phyloP scores from a whole-genome alignment of 148 eudicot species.

The Arbutus unedo region DNA sequence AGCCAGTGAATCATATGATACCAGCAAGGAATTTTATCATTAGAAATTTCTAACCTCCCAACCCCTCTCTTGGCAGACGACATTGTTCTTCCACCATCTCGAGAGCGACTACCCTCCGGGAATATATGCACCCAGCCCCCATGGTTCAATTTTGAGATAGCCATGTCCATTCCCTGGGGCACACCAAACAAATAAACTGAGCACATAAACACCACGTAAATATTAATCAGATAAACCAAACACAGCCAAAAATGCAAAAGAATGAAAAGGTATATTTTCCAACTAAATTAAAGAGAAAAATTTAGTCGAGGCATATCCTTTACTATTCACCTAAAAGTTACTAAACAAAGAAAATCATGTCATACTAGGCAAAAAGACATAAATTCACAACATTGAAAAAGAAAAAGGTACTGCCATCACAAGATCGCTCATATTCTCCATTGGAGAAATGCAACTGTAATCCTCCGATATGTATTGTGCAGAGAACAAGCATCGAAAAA shows the following conservation, averaged over 20 bases:
- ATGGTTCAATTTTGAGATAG: conserved; percentile 72
- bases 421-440: background rate
- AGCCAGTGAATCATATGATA: background rate
- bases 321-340: background rate
- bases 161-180: conserved; percentile 85
- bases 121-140: conserved; percentile 99
- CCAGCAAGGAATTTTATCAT: conserved; percentile 1
- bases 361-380: too few species aligned
- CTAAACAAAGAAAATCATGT: background rate
- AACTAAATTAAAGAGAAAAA: background rate
- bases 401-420: background rate
- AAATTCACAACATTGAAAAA: background rate
- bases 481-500: conserved; percentile 6
- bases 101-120: conserved; percentile 95
- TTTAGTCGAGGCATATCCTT: background rate
- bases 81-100: conserved; percentile 85
- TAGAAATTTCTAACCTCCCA: conserved; percentile 54
- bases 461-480: background rate
- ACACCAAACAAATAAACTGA: background rate
- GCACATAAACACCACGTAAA: background rate
- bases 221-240: background rate
- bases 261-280: background rate
- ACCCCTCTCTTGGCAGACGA: conserved; percentile 78
- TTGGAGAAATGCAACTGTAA: background rate
- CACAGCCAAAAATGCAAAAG: background rate